phyloP scores from a whole-genome alignment of 1,139 yeast species.

The Sugiyamaella castrensis region DNA sequence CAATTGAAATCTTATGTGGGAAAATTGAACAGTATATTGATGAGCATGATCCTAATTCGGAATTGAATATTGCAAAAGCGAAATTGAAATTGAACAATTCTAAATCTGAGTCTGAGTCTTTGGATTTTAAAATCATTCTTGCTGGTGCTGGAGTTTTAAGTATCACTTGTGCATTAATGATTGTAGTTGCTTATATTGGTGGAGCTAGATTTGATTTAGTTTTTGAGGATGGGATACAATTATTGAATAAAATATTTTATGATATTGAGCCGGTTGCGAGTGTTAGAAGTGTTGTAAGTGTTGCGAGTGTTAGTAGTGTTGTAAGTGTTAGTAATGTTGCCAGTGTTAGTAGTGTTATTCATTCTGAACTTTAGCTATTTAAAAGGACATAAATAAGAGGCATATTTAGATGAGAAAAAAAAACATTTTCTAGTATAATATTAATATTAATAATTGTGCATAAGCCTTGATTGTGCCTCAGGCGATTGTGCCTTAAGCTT shows the following conservation, averaged over 20 bases:
- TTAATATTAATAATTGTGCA: too few species aligned
- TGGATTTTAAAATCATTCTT: slow-evolving; percentile 22
- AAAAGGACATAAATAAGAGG: too few species aligned
- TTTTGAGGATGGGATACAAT: slow-evolving; percentile 17
- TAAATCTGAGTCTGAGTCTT: slow-evolving; percentile 18
- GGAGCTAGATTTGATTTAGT: slow-evolving; percentile 34
- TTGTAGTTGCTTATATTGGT: slow-evolving; percentile 26
- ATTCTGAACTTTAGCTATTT: background rate
- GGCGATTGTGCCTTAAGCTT: slow-evolving; percentile 11
- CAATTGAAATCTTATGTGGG: slow-evolving; percentile 81
- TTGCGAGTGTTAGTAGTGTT: too few species aligned
- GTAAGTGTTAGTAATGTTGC: too few species aligned
- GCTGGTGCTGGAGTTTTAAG: slow-evolving; percentile 26
- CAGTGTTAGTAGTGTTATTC: too few species aligned
- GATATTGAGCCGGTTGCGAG: background rate
- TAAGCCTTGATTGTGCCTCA: too few species aligned
- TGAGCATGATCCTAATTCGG: slow-evolving; percentile 32
- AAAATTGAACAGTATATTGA: slow-evolving; percentile 85
- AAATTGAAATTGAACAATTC: slow-evolving; percentile 13
- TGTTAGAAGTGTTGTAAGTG: too few species aligned
- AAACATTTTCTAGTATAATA: too few species aligned
- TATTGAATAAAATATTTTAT: slow-evolving; percentile 12
- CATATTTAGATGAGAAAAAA: too few species aligned
- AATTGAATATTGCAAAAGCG: slow-evolving; percentile 18
- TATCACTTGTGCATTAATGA: slow-evolving; percentile 28